phyloP scores from a whole-genome alignment of 148 eudicot species.

The Rhododendron ferrugineum region DNA sequence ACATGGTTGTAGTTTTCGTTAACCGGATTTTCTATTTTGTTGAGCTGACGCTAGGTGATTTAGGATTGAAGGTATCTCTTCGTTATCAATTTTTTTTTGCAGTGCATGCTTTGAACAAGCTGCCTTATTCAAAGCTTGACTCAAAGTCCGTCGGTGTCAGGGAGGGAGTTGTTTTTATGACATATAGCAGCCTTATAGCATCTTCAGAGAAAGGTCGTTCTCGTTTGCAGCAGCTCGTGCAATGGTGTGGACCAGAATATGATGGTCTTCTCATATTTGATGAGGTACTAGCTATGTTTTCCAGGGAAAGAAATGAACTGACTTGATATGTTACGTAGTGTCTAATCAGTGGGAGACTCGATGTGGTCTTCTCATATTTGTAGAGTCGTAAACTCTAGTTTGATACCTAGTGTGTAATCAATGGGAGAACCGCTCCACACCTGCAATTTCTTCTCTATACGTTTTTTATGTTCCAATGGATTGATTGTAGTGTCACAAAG shows the following conservation, averaged over 20 bases:
- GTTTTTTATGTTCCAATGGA: conserved; percentile 8
- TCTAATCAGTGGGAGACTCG: conserved; percentile 3
- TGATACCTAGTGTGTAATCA: conserved; percentile 13
- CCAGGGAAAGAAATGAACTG: conserved; percentile 2
- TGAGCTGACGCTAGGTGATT: not conserved
- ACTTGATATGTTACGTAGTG: not conserved
- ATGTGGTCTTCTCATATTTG: not conserved
- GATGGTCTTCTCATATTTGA: conserved; percentile 96
- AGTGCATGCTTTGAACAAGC: conserved; percentile 97
- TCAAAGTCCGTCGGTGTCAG: conserved; percentile 85
- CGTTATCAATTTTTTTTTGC: conserved; percentile 27
- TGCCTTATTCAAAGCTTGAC: conserved; percentile 93
- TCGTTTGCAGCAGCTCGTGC: conserved; percentile 92
- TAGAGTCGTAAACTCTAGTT: not conserved
- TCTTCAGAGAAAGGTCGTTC: conserved; percentile 95
- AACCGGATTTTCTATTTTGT: not conserved
- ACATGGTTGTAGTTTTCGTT: not conserved
- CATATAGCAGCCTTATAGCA: conserved; percentile 97
- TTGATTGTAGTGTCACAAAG: conserved; percentile 85
- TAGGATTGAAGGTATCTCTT: conserved; percentile 7
- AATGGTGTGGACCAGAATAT: conserved; percentile 80
- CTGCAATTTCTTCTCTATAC: conserved; percentile 5
- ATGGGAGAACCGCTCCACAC: not conserved
- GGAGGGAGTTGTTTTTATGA: conserved; percentile 93
- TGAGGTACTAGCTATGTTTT: conserved; percentile 47